Base-by-base conservation (phyloP, 1,284 basidiomycete genomes). In the Trichosporon coremiiforme region DNA sequence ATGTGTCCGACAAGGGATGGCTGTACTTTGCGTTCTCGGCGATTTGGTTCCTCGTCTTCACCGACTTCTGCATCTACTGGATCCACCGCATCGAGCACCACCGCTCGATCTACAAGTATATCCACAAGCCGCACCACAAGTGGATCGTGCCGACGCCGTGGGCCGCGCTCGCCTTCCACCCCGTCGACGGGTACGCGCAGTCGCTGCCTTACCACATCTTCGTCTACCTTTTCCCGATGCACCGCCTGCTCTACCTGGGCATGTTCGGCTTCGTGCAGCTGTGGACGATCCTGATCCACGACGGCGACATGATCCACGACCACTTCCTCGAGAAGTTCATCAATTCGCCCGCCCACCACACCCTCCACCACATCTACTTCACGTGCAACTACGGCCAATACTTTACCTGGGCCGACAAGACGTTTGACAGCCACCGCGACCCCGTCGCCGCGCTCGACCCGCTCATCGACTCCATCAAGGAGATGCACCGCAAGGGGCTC, bases 271-370 rank as follows among this genome's bases (percentile, higher is more conserved):
- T 92, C 69, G 92, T 98, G 77, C 97, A 96, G 85, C 87, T 91
- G 78, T 97, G 95, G 95, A 90, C 86, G 70, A 95, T 98, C 82
- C 87, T 96, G 73, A 99, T 99, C 77, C 96, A 99, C 83, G 96
- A 99, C 83, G 95, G 93, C n/a, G 97, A 99, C 85, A 98, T 99
- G 95, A 90, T 98, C 81, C 93, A 92, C 63, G 95, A 92, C n/a
- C 91, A 94, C 80, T 86, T 90, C 7, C 87, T 97, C 1, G 96
- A 98, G 84, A 90, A 87, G 67, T 78, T 84, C 81, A 96, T 99
- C 85, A 99, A 99, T 84, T 94, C 95, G 13, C 97, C 96, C 2
- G 94, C 96, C 4, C 96, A 99, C 79, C 96, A 99, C 84, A 98
- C 95, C 0, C 86, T 98, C 60, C 95, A 98, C 81, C 96, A 98